A percentile compares a stretch with the other conserved stretches of the same genome.
phyloP scores from a whole-genome alignment of 164 flowering plant genomes.

The Chimonanthus salicifolius region DNA sequence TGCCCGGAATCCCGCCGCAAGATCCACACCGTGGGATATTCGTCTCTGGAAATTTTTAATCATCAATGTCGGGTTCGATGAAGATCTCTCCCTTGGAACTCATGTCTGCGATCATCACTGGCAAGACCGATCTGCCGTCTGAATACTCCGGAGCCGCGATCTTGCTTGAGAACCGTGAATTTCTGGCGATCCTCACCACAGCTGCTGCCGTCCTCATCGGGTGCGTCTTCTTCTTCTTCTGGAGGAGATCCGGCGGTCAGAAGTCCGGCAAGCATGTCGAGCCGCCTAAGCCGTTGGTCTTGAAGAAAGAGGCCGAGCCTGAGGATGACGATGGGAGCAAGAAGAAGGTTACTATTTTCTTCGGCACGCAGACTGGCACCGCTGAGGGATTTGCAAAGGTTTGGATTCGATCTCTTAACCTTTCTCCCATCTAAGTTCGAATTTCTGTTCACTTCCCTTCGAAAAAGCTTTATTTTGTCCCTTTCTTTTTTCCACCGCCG shows the following conservation, averaged over 20 bases:
- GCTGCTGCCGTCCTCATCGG: slow-evolving; percentile 76
- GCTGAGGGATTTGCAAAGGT: slow-evolving; percentile 99
- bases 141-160: slow-evolving; percentile 21
- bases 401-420: no score
- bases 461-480: not conserved
- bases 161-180: slow-evolving; percentile 56
- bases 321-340: slow-evolving; percentile 62
- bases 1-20: not conserved
- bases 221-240: slow-evolving; percentile 45
- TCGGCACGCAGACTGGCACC: slow-evolving; percentile 96
- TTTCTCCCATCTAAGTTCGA: not conserved
- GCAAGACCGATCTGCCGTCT: slow-evolving; percentile 28
- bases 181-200: slow-evolving; percentile 60
- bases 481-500: no score
- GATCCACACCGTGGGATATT: slow-evolving; percentile 9
- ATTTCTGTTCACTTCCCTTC: not conserved
- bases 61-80: slow-evolving; percentile 7
- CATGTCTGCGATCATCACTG: slow-evolving; percentile 53
- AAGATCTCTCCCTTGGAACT: slow-evolving; percentile 55
- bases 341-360: slow-evolving; percentile 83
- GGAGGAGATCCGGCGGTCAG: slow-evolving; percentile 47
- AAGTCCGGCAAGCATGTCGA: slow-evolving; percentile 22
- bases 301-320: slow-evolving; percentile 33
- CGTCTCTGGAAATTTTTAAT: not conserved
- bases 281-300: slow-evolving; percentile 35